phyloP scores from a whole-genome alignment of 148 eudicot genomes.

The Diospyros kaki region DNA sequence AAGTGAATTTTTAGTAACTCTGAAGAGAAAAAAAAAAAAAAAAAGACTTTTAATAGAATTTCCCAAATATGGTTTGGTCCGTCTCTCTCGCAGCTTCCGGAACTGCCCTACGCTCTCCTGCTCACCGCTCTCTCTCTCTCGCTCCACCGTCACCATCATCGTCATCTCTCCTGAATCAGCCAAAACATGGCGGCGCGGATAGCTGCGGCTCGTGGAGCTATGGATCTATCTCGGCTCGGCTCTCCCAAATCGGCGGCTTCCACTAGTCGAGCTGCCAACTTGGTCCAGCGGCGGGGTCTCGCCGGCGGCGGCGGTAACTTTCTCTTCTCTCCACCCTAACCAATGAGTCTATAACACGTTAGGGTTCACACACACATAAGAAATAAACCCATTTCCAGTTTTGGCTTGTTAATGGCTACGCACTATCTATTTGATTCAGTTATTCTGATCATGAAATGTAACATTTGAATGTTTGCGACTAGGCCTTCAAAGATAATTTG shows the following conservation, averaged over 20 bases:
- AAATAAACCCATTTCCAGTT: not conserved
- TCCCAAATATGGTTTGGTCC: no score
- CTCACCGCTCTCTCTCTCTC: no score
- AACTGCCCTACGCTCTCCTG: no score
- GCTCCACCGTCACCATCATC: no score
- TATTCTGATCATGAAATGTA: not conserved
- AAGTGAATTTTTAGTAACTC: no score
- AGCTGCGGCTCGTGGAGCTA: conserved; percentile 33
- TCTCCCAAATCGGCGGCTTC: conserved; percentile 17
- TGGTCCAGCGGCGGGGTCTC: conserved; percentile 43
- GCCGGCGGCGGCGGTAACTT: conserved; percentile 33
- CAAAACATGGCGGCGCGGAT: conserved; percentile 29
- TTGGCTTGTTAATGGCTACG: not conserved
- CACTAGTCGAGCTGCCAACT: conserved; percentile 16
- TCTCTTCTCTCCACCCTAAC: not conserved
- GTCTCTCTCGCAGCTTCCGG: no score
- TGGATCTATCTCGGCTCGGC: conserved; percentile 20
- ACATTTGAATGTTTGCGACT: not conserved
- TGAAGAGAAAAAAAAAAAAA: no score
- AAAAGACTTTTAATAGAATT: no score
- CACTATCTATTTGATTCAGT: not conserved
- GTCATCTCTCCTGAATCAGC: no score
- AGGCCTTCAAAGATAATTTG: not conserved
- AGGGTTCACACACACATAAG: not conserved
- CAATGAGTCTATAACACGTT: not conserved